Conservation (phyloP, 805 yeast genomes). For the Metschnikowia kunwiensis region DNA sequence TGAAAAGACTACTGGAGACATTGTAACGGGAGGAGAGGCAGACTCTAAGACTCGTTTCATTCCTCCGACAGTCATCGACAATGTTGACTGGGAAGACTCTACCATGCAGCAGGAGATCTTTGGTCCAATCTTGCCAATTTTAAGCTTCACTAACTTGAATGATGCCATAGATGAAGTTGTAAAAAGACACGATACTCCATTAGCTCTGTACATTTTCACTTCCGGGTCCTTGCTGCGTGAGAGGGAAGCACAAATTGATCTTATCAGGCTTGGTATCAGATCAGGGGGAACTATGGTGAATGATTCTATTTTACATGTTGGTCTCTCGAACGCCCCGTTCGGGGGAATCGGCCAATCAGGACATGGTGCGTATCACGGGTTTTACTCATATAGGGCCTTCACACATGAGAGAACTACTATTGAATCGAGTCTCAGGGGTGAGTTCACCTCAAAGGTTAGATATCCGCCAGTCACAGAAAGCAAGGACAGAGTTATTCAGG, state of each 20-base stretch:
- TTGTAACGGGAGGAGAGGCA: slow-evolving; percentile 48
- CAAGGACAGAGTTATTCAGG: slow-evolving; percentile 31
- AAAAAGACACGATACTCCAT: slow-evolving; percentile 64
- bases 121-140: slow-evolving; percentile 80
- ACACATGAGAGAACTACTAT: slow-evolving; percentile 70
- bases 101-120: slow-evolving; percentile 76
- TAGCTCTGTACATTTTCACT: slow-evolving; percentile 72
- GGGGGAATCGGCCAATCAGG: slow-evolving; percentile 93
- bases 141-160: slow-evolving; percentile 48
- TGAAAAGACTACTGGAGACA: slow-evolving; percentile 48
- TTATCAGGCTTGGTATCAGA: slow-evolving; percentile 51
- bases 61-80: slow-evolving; percentile 70
- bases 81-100: slow-evolving; percentile 63
- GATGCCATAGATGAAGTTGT: slow-evolving; percentile 44
- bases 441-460: slow-evolving; percentile 53
- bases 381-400: slow-evolving; percentile 58
- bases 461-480: slow-evolving; percentile 56
- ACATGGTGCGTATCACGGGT: slow-evolving; percentile 78
- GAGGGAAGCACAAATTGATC: slow-evolving; percentile 43
- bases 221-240: slow-evolving; percentile 39
- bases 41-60: slow-evolving; percentile 45
- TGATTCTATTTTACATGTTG: slow-evolving; percentile 72
- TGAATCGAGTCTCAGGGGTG: slow-evolving; percentile 64
- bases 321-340: slow-evolving; percentile 68
- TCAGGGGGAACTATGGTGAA: slow-evolving; percentile 73